Conservation (phyloP, 176 grass and related monocot genomes). For the Oryza meyeriana region DNA sequence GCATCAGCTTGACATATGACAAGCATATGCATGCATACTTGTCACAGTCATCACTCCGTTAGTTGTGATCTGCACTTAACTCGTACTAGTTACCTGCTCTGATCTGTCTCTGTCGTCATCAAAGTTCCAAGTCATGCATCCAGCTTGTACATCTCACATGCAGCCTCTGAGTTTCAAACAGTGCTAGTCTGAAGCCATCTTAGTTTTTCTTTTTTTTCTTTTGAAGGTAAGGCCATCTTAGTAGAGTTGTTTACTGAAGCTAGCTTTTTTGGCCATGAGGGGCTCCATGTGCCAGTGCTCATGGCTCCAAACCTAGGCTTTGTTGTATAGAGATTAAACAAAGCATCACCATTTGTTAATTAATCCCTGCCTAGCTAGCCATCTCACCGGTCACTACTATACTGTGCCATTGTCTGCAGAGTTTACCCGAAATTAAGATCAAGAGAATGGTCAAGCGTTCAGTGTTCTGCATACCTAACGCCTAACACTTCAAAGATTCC, state of each 20-base stretch:
- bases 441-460: slow-evolving; percentile 17
- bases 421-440: background rate
- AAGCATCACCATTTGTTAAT: slow-evolving; percentile 11
- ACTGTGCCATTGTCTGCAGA: background rate
- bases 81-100: background rate
- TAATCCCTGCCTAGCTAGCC: background rate
- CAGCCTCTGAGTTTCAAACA: slow-evolving; percentile 21
- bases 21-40: background rate
- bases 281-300: slow-evolving; percentile 52
- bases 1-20: background rate
- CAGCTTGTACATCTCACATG: background rate
- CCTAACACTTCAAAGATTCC: slow-evolving; percentile 23
- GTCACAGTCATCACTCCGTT: background rate
- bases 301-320: slow-evolving; percentile 58
- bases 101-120: slow-evolving; percentile 11
- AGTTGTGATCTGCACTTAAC: background rate
- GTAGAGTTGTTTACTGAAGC: background rate
- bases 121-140: background rate
- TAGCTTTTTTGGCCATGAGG: slow-evolving; percentile 42
- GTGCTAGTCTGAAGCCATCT: background rate
- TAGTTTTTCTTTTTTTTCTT: background rate
- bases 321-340: slow-evolving; percentile 37
- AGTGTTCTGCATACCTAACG: slow-evolving; percentile 3
- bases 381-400: background rate
- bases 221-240: background rate